phyloP scores from a whole-genome alignment of 75 land plant genomes.

The Pseudotsuga menziesii region DNA sequence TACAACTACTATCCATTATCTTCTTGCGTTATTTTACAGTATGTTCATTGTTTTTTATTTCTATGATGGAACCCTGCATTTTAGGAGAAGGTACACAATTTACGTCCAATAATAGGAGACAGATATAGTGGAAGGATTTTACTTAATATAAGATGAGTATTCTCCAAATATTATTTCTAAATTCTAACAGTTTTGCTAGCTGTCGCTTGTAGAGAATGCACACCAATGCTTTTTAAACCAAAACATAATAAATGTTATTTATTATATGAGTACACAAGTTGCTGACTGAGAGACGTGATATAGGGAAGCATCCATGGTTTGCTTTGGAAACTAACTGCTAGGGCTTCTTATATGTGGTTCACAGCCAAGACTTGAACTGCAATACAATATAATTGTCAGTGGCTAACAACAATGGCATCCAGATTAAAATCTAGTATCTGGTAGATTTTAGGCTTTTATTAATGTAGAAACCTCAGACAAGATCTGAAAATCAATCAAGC shows the following conservation, averaged over 20 bases:
- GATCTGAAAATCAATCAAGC: neutral
- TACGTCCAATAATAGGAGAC: neutral
- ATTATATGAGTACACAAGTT: neutral
- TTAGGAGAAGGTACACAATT: neutral
- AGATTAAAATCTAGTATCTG: neutral
- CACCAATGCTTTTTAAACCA: neutral
- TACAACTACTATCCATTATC: neutral
- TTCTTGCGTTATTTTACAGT: neutral
- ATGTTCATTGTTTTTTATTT: too few species aligned
- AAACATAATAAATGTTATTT: neutral
- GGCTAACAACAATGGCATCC: neutral
- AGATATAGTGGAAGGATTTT: neutral
- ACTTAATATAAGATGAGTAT: neutral
- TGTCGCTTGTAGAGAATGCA: neutral
- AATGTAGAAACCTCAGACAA: neutral
- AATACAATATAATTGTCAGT: neutral
- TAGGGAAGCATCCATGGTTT: neutral
- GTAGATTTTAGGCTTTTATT: too few species aligned
- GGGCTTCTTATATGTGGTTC: neutral
- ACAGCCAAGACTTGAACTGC: neutral
- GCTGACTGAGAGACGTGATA: neutral
- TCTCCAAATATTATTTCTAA: neutral
- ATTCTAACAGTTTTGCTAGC: neutral
- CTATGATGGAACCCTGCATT: neutral
- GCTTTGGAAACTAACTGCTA: too few species aligned